phyloP scores from a whole-genome alignment of 2,329 filamentous ascomycete genomes.

The Aspergillus tamarii region DNA sequence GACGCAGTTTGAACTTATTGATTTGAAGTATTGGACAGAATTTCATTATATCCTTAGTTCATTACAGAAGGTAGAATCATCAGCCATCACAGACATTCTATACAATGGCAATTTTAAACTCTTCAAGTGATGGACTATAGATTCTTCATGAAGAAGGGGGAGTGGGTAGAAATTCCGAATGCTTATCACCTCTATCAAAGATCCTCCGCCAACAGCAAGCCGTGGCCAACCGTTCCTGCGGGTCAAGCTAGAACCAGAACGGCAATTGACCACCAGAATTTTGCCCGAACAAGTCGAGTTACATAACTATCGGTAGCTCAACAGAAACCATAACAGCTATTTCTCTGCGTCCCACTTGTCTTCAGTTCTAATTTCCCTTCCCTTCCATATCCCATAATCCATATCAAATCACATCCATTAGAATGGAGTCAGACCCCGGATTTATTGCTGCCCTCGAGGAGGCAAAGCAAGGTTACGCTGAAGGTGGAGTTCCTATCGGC shows the following conservation, averaged over 20 bases:
- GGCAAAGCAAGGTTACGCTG: constrained; percentile 56
- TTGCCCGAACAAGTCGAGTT: not conserved
- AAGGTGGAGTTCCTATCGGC: constrained; percentile 63
- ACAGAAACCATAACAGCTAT: not conserved
- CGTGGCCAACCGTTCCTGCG: constrained; percentile 9
- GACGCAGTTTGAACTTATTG: not conserved
- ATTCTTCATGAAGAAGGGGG: no score
- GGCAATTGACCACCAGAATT: constrained; percentile 11
- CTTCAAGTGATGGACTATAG: not conserved
- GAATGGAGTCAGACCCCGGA: constrained; percentile 50
- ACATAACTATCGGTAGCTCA: not conserved
- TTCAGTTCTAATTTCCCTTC: not conserved
- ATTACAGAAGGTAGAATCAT: not conserved
- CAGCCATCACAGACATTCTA: not conserved
- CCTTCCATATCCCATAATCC: not conserved
- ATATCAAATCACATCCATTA: constrained; percentile 1
- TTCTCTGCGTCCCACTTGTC: not conserved
- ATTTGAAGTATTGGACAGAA: not conserved
- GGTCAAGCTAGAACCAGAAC: constrained; percentile 19
- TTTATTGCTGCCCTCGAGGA: constrained; percentile 63
- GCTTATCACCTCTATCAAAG: not conserved
- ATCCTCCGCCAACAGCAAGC: not conserved
- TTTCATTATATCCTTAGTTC: not conserved
- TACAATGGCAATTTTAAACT: not conserved
- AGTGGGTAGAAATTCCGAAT: not conserved